These are phyloP conservation scores for Juglanconis oblonga DNA, from an alignment of 2,329 filamentous ascomycete genomes.

Conservation along the genomic window DNA sequence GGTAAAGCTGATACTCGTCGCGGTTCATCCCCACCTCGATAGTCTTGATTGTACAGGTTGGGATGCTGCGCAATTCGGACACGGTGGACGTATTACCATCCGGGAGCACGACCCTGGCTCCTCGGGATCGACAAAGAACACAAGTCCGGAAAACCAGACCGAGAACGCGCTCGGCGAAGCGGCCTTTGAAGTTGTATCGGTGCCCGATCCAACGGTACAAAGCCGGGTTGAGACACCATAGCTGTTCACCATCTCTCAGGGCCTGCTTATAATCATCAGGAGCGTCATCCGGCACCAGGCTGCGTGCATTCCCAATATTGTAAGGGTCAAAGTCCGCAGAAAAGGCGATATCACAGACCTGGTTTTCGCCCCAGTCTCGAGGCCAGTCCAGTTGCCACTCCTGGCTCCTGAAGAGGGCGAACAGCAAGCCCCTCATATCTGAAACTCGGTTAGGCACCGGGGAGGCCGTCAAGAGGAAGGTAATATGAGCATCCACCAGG, in stretches of 20 bases:
- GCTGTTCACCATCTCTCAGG: conserved; percentile 1
- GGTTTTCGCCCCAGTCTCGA: accelerated
- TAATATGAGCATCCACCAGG: neutral
- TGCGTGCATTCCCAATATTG: neutral
- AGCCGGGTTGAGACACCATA: conserved; percentile 6
- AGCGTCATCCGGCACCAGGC: neutral
- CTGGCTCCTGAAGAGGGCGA: neutral
- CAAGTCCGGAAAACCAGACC: neutral
- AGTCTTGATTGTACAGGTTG: neutral
- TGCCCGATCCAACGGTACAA: conserved; percentile 3
- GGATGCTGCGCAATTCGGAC: neutral
- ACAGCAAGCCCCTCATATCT: conserved; percentile 3
- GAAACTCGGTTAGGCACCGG: conserved; percentile 6
- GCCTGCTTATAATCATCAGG: neutral
- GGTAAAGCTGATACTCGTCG: neutral
- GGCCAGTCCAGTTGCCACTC: conserved; percentile 4
- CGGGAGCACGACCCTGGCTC: neutral
- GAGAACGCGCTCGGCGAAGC: neutral
- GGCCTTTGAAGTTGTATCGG: neutral
- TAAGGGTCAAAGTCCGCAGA: neutral
- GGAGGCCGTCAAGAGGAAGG: conserved; percentile 3
- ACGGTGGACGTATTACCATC: neutral
- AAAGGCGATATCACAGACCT: neutral
- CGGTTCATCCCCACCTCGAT: neutral
- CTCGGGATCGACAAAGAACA: neutral